These are phyloP conservation scores for Cryptococcus neoformans DNA, from an alignment of 1,284 basidiomycete species.

Conservation along the genomic window DNA sequence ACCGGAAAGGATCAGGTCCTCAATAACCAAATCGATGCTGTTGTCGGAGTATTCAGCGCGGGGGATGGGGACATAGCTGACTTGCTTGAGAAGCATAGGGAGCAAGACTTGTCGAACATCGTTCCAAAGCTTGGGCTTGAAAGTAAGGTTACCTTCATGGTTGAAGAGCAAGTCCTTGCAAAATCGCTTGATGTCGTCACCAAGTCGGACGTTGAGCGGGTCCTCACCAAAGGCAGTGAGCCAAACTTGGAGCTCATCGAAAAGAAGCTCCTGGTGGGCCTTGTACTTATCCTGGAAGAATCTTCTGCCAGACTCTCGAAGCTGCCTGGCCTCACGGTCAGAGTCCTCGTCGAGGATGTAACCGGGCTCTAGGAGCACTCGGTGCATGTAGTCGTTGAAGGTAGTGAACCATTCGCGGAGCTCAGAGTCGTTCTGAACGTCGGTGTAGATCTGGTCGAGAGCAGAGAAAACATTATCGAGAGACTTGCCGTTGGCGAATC, in stretches of 20 bases:
- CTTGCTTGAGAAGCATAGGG: slow-evolving; percentile 68
- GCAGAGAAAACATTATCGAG: slow-evolving; percentile 70
- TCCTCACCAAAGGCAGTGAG: slow-evolving; percentile 82
- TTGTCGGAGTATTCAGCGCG: slow-evolving; percentile 89
- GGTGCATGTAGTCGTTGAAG: slow-evolving; percentile 65
- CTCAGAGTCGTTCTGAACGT: slow-evolving; percentile 71
- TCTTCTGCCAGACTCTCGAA: slow-evolving; percentile 65
- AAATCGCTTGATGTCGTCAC: slow-evolving; percentile 76
- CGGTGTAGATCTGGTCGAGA: slow-evolving; percentile 68
- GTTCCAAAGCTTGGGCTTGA: slow-evolving; percentile 85
- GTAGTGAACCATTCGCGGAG: slow-evolving; percentile 72
- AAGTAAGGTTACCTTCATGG: slow-evolving; percentile 75
- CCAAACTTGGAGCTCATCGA: slow-evolving; percentile 68
- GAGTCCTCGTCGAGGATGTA: slow-evolving; percentile 80
- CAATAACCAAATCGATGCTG: slow-evolving; percentile 80
- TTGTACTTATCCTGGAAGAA: slow-evolving; percentile 87
- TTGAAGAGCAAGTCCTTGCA: slow-evolving; percentile 75
- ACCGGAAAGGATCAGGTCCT: slow-evolving; percentile 73
- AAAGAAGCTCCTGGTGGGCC: slow-evolving; percentile 74
- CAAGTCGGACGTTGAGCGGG: slow-evolving; percentile 74
- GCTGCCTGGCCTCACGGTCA: slow-evolving; percentile 59
- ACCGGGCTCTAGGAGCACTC: slow-evolving; percentile 78
- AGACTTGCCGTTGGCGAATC: slow-evolving; percentile 73
- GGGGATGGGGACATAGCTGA: slow-evolving; percentile 88
- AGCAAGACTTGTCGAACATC: slow-evolving; percentile 79